Evolutionary conservation across 768 basidiomycete species (phyloP).

Genomic region (Baorangia bicolor): DNA sequence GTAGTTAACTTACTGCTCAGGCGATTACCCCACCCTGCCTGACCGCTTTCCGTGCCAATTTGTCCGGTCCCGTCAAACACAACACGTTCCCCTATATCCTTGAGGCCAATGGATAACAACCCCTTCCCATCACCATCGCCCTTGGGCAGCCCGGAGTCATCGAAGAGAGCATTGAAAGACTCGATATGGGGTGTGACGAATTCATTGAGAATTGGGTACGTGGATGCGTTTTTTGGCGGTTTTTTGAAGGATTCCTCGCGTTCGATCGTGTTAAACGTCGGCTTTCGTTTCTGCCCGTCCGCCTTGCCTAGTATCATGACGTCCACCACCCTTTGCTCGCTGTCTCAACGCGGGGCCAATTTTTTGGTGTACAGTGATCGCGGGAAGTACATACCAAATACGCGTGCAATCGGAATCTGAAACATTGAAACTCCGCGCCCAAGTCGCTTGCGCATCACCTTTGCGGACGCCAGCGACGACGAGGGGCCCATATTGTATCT

Average conservation of each 20-base stretch:
- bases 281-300: conserved; percentile 36
- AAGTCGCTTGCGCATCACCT: conserved; percentile 9
- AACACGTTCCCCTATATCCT: conserved; percentile 89
- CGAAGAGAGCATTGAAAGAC: conserved; percentile 95
- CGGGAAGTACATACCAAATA: conserved; percentile 25
- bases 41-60: conserved; percentile 50
- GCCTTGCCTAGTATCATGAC: conserved; percentile 52
- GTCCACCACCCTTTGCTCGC: background rate
- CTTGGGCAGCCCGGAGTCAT: conserved; percentile 78
- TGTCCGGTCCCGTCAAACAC: conserved; percentile 79
- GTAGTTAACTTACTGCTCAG: conserved; percentile 65
- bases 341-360: background rate
- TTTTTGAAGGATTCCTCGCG: conserved; percentile 77
- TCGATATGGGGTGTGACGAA: conserved; percentile 93
- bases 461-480: conserved; percentile 26
- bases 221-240: conserved; percentile 66
- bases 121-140: conserved; percentile 80
- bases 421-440: conserved; percentile 22
- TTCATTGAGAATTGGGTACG: conserved; percentile 83
- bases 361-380: conserved; percentile 22
- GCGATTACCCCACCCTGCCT: conserved; percentile 73
- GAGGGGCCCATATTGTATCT: conserved; percentile 15
- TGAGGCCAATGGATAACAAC: conserved; percentile 70
- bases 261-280: conserved; percentile 78
- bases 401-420: conserved; percentile 11